Evolutionary conservation across 2,329 filamentous ascomycete species (phyloP).

Genomic region (Ceratocystis variospora): DNA sequence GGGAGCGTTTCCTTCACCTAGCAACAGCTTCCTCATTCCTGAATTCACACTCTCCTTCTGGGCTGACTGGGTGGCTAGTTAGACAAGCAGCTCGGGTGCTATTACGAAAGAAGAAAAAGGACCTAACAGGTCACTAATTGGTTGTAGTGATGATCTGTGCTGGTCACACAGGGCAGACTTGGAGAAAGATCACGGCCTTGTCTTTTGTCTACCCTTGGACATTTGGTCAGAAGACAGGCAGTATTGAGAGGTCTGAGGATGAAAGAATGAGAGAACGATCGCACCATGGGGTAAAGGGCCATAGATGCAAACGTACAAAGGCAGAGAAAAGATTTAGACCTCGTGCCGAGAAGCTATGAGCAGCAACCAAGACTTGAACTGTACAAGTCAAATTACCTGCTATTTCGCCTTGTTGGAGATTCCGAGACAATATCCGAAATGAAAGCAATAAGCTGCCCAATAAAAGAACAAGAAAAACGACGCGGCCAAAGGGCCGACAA

Average conservation of each 20-base stretch:
- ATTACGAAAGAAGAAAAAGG: background rate
- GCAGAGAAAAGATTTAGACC: background rate
- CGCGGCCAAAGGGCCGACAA: background rate
- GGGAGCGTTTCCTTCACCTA: background rate
- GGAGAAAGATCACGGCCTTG: conserved; percentile 1
- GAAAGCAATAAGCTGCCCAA: background rate
- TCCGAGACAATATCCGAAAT: background rate
- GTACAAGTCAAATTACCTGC: background rate
- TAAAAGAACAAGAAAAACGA: background rate
- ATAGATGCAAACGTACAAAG: background rate
- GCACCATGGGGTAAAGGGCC: background rate
- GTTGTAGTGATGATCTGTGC: background rate
- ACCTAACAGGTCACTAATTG: background rate
- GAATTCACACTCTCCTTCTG: background rate
- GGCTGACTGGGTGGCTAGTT: background rate
- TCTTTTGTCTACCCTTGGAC: background rate
- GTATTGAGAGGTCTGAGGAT: background rate
- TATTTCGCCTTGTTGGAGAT: conserved; percentile 1
- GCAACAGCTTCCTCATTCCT: background rate
- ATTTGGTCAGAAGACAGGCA: background rate
- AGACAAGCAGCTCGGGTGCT: background rate
- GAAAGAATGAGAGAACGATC: background rate
- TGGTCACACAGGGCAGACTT: background rate
- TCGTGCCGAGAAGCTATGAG: background rate
- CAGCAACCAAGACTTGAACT: background rate